Percentiles rank a stretch among this genome's conserved stretches.
Conservation (phyloP, 768 basidiomycete genomes). For the Phanerochaete sordida region DNA sequence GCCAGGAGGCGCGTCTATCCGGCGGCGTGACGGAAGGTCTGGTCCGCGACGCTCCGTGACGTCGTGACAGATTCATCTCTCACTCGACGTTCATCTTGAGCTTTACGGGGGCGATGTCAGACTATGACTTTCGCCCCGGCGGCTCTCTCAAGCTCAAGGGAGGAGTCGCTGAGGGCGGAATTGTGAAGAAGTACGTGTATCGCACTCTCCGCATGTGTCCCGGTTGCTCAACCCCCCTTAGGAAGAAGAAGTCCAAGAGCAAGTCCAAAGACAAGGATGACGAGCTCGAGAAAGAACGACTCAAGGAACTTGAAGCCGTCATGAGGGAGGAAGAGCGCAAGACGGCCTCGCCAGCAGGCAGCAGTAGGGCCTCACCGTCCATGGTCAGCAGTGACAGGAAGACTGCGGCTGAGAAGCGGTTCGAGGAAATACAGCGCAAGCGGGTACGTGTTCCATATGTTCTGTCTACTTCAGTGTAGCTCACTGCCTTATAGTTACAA, state of each 20-base stretch:
- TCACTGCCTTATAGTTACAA: slow-evolving; percentile 51
- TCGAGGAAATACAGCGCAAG: slow-evolving; percentile 82
- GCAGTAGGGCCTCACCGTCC: slow-evolving; percentile 60
- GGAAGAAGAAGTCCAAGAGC: slow-evolving; percentile 81
- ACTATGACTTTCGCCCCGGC: slow-evolving; percentile 81
- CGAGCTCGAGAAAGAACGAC: slow-evolving; percentile 40
- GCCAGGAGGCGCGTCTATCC: slow-evolving; percentile 1
- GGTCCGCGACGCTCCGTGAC: slow-evolving; percentile 12
- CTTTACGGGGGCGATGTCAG: slow-evolving; percentile 53
- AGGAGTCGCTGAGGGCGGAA: slow-evolving; percentile 72
- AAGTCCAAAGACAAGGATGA: slow-evolving; percentile 40
- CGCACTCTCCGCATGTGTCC: neutral
- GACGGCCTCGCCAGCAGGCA: slow-evolving; percentile 48
- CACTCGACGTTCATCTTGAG: slow-evolving; percentile 18
- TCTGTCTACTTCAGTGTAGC: slow-evolving; percentile 1
- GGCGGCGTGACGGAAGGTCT: slow-evolving; percentile 1
- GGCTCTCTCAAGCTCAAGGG: slow-evolving; percentile 90
- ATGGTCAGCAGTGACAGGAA: slow-evolving; percentile 53
- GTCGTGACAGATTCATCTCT: slow-evolving; percentile 17
- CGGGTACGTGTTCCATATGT: slow-evolving; percentile 43
- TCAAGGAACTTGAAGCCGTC: slow-evolving; percentile 46
- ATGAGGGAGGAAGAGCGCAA: slow-evolving; percentile 33
- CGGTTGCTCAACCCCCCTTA: slow-evolving; percentile 23
- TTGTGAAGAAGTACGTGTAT: slow-evolving; percentile 72
- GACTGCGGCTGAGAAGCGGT: slow-evolving; percentile 85